Conservation (phyloP, 148 eudicot genomes). For the Oxyria digyna region DNA sequence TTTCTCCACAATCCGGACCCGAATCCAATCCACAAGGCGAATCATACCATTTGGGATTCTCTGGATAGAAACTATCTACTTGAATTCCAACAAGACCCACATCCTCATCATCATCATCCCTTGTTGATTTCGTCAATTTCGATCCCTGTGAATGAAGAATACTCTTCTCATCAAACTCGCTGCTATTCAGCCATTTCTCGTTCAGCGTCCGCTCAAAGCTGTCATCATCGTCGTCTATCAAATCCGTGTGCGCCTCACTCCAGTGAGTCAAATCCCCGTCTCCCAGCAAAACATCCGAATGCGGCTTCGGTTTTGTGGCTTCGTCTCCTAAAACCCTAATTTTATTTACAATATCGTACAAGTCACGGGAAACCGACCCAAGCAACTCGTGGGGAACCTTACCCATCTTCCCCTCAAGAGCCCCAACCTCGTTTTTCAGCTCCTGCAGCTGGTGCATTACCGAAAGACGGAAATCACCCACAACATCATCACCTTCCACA, state of each 20-base stretch:
- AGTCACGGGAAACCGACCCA: slow-evolving; percentile 55
- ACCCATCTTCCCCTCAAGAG: slow-evolving; percentile 46
- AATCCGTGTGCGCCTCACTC: slow-evolving; percentile 50
- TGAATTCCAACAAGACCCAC: slow-evolving; percentile 70
- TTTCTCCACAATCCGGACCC: slow-evolving; percentile 60
- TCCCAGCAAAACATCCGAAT: slow-evolving; percentile 55
- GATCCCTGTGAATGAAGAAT: slow-evolving; percentile 52
- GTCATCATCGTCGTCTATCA: slow-evolving; percentile 83
- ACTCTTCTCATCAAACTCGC: slow-evolving; percentile 71
- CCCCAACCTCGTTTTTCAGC: slow-evolving; percentile 49
- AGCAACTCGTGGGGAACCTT: slow-evolving; percentile 42
- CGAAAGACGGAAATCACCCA: slow-evolving; percentile 40
- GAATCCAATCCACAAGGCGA: slow-evolving; percentile 92
- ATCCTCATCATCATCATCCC: slow-evolving; percentile 58
- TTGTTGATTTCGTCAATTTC: slow-evolving; percentile 56
- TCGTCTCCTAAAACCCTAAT: slow-evolving; percentile 54
- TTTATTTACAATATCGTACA: slow-evolving; percentile 62
- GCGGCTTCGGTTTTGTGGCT: slow-evolving; percentile 37
- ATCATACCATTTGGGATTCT: slow-evolving; percentile 89
- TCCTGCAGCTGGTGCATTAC: slow-evolving; percentile 67
- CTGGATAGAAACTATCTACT: slow-evolving; percentile 82
- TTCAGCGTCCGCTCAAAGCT: slow-evolving; percentile 76
- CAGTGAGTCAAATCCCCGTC: slow-evolving; percentile 72
- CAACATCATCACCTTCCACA: slow-evolving; percentile 42
- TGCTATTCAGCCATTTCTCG: slow-evolving; percentile 63